Evolutionary conservation across 2,329 filamentous ascomycete genomes (phyloP).

Genomic region (Trichophyton benhamiae): DNA sequence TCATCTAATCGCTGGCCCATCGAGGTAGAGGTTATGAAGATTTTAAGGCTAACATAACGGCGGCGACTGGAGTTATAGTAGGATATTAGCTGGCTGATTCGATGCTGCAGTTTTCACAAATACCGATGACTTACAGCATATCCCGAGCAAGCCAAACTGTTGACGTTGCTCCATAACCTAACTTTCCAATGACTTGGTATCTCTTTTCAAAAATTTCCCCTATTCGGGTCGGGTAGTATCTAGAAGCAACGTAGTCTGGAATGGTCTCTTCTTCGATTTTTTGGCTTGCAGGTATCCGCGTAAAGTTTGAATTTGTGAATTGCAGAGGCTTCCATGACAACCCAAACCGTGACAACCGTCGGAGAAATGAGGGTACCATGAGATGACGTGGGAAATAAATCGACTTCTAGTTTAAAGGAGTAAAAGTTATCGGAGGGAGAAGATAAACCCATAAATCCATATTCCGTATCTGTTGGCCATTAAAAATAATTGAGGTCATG

Average conservation of each 20-base stretch:
- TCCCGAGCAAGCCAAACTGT: slow-evolving; percentile 27
- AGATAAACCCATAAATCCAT: no score
- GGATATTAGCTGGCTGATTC: not conserved
- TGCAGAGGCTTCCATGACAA: slow-evolving; percentile 23
- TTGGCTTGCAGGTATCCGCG: slow-evolving; percentile 16
- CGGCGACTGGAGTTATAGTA: slow-evolving; percentile 14
- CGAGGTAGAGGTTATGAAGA: slow-evolving; percentile 20
- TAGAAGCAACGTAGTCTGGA: slow-evolving; percentile 16
- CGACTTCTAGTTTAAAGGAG: no score
- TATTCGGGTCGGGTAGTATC: slow-evolving; percentile 23
- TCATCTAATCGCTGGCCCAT: slow-evolving; percentile 23
- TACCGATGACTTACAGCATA: slow-evolving; percentile 10
- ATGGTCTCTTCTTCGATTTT: slow-evolving; percentile 25
- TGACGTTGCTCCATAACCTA: slow-evolving; percentile 27
- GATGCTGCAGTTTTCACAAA: not conserved
- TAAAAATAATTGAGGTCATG: no score
- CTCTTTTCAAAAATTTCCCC: slow-evolving; percentile 20
- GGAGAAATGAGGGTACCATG: slow-evolving; percentile 10
- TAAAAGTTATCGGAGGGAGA: no score
- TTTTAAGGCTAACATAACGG: slow-evolving; percentile 23
- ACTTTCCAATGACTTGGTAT: slow-evolving; percentile 27
- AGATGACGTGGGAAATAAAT: no score
- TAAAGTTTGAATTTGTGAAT: slow-evolving; percentile 21
- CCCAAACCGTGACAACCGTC: slow-evolving; percentile 16
- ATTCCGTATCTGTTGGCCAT: no score